A percentile compares a stretch with the other conserved stretches of the same genome.
These are phyloP conservation scores for Diutina sp. DNA, from an alignment of 1,139 yeast genomes.

Conservation along the genomic window DNA sequence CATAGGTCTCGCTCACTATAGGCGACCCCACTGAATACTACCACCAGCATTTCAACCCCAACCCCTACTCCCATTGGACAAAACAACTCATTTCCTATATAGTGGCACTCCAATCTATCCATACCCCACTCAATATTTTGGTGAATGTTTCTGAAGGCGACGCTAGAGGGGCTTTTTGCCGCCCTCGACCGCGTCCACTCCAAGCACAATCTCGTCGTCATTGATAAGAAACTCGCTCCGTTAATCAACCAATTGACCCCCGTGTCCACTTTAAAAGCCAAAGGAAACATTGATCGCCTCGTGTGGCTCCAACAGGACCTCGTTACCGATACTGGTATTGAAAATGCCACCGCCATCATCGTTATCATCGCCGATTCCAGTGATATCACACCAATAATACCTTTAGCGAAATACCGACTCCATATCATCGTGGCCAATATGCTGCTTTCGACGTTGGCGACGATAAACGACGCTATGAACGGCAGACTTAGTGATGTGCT, in stretches of 20 bases:
- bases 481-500: background rate
- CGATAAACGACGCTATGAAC: background rate
- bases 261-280: constrained; percentile 41
- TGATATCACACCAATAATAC: background rate
- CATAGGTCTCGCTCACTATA: no score
- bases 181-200: constrained; percentile 17
- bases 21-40: no score
- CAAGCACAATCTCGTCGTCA: constrained; percentile 31
- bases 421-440: background rate
- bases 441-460: background rate
- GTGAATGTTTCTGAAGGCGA: background rate
- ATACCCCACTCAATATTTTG: no score
- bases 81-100: no score
- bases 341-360: constrained; percentile 16
- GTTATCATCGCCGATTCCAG: constrained; percentile 10
- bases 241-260: constrained; percentile 48
- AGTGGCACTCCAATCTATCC: no score
- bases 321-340: constrained; percentile 11
- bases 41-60: no score
- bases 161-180: constrained; percentile 8
- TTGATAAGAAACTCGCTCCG: constrained; percentile 44
- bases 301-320: constrained; percentile 35
- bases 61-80: no score
- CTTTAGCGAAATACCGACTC: background rate
- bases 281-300: constrained; percentile 37